Evolutionary conservation across 306 rosid genomes (phyloP), one percentile per base, ranked within the genome.

Genomic region (Glycine tomentella): DNA sequence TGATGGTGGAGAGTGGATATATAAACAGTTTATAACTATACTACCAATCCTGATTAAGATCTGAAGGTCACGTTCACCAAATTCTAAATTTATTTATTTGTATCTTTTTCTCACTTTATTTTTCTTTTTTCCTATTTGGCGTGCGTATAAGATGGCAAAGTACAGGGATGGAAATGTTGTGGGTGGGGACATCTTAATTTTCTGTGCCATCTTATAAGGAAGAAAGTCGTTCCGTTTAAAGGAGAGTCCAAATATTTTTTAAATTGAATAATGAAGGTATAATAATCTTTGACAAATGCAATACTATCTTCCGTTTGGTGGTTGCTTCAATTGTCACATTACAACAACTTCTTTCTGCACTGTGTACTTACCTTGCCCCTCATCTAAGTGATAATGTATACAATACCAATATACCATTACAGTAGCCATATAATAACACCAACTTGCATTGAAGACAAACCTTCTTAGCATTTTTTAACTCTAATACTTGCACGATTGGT

Each of bases 301-400:
- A 61, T 63, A 16, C 38, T 25, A 56, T 20, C 57, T 38, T 55
- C 55, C 45, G 20, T 53, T 69, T 42, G 25, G n/a, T 40, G 67
- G 13, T 69, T 55, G 59, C 69, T 79, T 79, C 48, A 69, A 79
- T 70, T 56, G 50, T 44, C 49, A 69, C 75, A 56, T 33, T 53
- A 51, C 81, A 40, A 66, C n/a, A 10, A 77, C 14, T 16, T 76
- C 56, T 58, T 58, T 46, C 58, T 25, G 59, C 11, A 44, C 55
- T 68, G 25, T 66, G 10, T 42, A 44, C 72, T 66, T 67, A 16
- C 52, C 53, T 42, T 42, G 14, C 72, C 25, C 44, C 52, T 42
- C 66, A 11, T 74, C n/a, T 4, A 44, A 44, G 53, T 67, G 36
- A 46, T 16, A 15, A 55, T 6, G 67, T 10, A 42, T 12, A 46